These are phyloP conservation scores for Fusarium sp. DNA, from an alignment of 2,329 filamentous ascomycete species.

Conservation along the genomic window DNA sequence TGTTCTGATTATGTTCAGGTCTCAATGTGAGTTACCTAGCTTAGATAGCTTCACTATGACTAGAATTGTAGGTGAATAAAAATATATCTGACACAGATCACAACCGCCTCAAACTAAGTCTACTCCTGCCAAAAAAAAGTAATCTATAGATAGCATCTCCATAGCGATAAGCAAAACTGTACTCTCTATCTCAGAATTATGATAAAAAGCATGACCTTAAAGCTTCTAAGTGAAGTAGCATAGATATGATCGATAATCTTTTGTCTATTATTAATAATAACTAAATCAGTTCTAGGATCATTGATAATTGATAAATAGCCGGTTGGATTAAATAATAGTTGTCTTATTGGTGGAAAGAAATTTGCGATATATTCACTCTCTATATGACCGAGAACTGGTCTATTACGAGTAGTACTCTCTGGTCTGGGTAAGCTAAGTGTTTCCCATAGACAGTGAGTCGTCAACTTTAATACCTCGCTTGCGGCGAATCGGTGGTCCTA, in stretches of 20 bases:
- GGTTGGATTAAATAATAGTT: background rate
- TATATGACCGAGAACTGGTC: background rate
- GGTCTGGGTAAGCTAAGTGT: background rate
- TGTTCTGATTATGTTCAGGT: background rate
- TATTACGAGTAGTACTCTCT: background rate
- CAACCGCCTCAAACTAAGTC: background rate
- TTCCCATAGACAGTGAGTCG: background rate
- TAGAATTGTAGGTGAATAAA: background rate
- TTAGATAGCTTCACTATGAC: background rate
- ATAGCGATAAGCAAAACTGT: background rate
- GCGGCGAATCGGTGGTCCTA: background rate
- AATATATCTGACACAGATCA: background rate
- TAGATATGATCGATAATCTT: background rate
- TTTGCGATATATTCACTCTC: background rate
- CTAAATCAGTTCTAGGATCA: background rate
- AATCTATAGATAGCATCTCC: background rate
- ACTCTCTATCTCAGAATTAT: background rate
- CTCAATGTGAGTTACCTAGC: background rate
- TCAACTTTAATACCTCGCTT: background rate
- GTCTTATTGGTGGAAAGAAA: background rate
- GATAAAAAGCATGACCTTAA: background rate
- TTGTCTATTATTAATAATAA: background rate
- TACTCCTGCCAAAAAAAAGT: background rate
- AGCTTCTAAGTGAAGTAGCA: background rate
- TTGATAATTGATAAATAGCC: background rate